Evolutionary conservation across 2,329 filamentous ascomycete genomes (phyloP).

Genomic region (Trichophyton schoenleinii): DNA sequence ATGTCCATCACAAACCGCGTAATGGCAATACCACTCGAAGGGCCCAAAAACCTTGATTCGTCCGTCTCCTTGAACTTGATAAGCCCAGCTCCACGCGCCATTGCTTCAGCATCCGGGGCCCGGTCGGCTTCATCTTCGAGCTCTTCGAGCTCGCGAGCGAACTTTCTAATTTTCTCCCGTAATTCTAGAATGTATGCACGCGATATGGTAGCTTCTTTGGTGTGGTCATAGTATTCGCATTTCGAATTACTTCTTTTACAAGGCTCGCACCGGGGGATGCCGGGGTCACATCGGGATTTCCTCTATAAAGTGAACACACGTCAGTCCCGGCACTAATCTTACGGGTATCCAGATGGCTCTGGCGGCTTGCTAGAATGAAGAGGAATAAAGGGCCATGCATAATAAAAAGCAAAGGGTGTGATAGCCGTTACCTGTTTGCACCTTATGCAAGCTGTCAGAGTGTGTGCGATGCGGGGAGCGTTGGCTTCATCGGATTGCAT

Average conservation of each 20-base stretch:
- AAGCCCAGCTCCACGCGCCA: conserved; percentile 73
- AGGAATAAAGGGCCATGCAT: background rate
- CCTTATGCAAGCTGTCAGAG: conserved; percentile 11
- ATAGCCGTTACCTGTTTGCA: conserved; percentile 11
- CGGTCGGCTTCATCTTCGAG: conserved; percentile 65
- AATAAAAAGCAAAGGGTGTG: background rate
- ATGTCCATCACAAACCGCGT: conserved; percentile 91
- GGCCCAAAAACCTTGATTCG: conserved; percentile 80
- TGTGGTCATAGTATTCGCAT: conserved; percentile 91
- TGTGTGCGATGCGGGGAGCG: conserved; percentile 10
- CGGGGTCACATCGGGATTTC: conserved; percentile 92
- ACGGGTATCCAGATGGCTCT: background rate
- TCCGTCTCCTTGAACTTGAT: conserved; percentile 75
- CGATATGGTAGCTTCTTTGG: conserved; percentile 73
- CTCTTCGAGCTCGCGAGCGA: conserved; percentile 69
- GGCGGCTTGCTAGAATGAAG: background rate
- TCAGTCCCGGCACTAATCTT: background rate
- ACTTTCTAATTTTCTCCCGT: conserved; percentile 68
- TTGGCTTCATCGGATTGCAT: conserved; percentile 4
- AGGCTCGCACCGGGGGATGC: conserved; percentile 77
- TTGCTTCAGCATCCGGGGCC: conserved; percentile 62
- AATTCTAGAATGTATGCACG: conserved; percentile 86
- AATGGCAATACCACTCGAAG: conserved; percentile 91
- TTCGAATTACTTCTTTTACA: conserved; percentile 83
- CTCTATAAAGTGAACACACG: conserved; percentile 43